phyloP scores from a whole-genome alignment of 1,139 yeast species.

The Lodderomyces margitis region DNA sequence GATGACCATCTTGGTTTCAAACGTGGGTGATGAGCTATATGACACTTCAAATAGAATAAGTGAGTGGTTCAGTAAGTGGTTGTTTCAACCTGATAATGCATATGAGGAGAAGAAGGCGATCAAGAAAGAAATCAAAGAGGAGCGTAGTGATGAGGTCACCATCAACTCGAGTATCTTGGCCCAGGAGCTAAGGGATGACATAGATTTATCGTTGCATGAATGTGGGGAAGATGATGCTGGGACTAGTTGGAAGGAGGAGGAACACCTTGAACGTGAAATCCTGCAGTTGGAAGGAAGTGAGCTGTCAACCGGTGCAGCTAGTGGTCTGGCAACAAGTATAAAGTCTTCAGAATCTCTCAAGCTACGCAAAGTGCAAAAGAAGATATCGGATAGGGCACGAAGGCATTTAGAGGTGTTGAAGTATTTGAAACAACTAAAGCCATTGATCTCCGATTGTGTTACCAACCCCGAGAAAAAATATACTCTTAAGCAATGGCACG shows the following conservation, averaged over 20 bases:
- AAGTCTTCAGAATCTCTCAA: background rate
- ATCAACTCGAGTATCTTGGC: constrained; percentile 6
- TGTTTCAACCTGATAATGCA: constrained; percentile 12
- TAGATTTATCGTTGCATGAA: constrained; percentile 9
- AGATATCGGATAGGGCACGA: constrained; percentile 14
- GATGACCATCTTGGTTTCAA: constrained; percentile 78
- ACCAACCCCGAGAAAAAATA: constrained; percentile 33
- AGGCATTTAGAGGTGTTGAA: constrained; percentile 19
- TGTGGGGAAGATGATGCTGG: background rate
- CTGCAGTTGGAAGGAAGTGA: background rate
- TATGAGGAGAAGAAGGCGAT: constrained; percentile 7
- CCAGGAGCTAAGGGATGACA: constrained; percentile 12
- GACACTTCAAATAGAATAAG: constrained; percentile 23
- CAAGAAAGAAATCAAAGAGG: constrained; percentile 13
- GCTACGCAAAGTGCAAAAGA: constrained; percentile 5
- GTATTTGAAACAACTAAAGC: constrained; percentile 24
- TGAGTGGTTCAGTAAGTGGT: constrained; percentile 17
- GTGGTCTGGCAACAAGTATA: background rate
- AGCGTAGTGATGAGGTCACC: constrained; percentile 18
- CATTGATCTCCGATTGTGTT: constrained; percentile 31
- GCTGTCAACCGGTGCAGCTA: background rate
- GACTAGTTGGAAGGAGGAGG: background rate
- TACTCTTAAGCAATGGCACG: constrained; percentile 33
- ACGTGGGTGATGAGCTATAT: constrained; percentile 63
- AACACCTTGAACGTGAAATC: background rate